phyloP scores from a whole-genome alignment of 2,329 filamentous ascomycete species.

The Cladosporium sp. region DNA sequence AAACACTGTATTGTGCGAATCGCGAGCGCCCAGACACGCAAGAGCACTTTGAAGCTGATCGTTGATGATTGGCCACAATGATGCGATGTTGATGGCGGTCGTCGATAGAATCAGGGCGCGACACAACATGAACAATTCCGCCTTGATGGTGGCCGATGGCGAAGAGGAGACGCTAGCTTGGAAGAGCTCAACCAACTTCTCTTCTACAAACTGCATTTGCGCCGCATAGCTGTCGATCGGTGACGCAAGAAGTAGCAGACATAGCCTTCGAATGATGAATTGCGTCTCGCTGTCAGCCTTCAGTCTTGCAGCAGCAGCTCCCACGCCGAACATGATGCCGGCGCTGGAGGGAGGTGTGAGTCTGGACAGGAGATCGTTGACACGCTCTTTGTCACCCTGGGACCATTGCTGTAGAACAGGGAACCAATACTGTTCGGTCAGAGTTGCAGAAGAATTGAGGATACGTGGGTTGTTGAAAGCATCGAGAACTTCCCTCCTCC shows the following conservation, averaged over 20 bases:
- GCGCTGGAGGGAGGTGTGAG: slow-evolving; percentile 84
- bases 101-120: slow-evolving; percentile 77
- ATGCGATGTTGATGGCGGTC: slow-evolving; percentile 72
- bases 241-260: slow-evolving; percentile 72
- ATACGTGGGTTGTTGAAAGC: slow-evolving; percentile 88
- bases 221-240: slow-evolving; percentile 74
- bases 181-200: slow-evolving; percentile 83
- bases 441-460: slow-evolving; percentile 63
- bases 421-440: slow-evolving; percentile 75
- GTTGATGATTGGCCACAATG: slow-evolving; percentile 87
- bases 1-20: slow-evolving; percentile 67
- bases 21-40: slow-evolving; percentile 66
- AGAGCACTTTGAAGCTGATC: slow-evolving; percentile 77
- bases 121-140: slow-evolving; percentile 85
- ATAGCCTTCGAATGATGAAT: slow-evolving; percentile 77
- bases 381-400: slow-evolving; percentile 78
- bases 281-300: slow-evolving; percentile 93
- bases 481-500: slow-evolving; percentile 89
- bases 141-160: slow-evolving; percentile 81
- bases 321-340: slow-evolving; percentile 97
- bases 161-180: slow-evolving; percentile 81
- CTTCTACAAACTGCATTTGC: slow-evolving; percentile 68
- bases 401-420: slow-evolving; percentile 80
- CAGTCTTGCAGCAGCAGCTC: slow-evolving; percentile 85
- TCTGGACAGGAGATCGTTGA: slow-evolving; percentile 74